phyloP scores from a whole-genome alignment of 257 asterid genomes.

The Plectranthus barbatus region DNA sequence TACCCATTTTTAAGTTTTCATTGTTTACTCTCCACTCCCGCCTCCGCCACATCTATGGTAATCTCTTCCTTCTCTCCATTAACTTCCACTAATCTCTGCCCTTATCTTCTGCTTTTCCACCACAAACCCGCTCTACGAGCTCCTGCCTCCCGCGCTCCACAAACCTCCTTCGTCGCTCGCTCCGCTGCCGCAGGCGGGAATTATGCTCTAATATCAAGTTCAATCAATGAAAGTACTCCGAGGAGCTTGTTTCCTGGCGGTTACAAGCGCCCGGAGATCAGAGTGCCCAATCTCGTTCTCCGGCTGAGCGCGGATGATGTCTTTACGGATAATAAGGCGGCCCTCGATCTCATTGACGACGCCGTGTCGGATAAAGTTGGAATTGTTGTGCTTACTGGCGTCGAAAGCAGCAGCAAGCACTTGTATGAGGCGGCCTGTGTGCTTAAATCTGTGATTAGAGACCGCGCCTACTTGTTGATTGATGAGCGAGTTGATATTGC shows the following conservation, averaged over 20 bases:
- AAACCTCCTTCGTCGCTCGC: neutral
- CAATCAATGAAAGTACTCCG: conserved; percentile 40
- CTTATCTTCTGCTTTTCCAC: conserved; percentile 21
- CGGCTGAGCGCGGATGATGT: conserved; percentile 52
- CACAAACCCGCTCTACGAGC: conserved; percentile 16
- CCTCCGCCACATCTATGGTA: conserved; percentile 30
- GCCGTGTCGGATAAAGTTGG: conserved; percentile 65
- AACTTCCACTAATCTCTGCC: conserved; percentile 21
- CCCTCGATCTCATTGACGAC: conserved; percentile 45
- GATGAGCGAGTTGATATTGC: conserved; percentile 88
- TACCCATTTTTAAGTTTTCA: neutral
- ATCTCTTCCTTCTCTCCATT: conserved; percentile 29
- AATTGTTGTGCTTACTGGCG: conserved; percentile 66
- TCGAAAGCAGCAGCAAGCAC: conserved; percentile 57
- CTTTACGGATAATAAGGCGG: conserved; percentile 30
- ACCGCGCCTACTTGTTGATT: conserved; percentile 77
- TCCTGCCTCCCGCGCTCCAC: conserved; percentile 10
- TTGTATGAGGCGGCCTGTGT: conserved; percentile 79
- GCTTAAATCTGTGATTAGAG: conserved; percentile 67
- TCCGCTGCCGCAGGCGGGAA: conserved; percentile 13
- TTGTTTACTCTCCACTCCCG: neutral
- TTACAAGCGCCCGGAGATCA: conserved; percentile 91
- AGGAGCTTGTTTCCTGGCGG: conserved; percentile 83
- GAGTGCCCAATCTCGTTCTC: conserved; percentile 61
- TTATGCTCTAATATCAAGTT: conserved; percentile 20